Evolutionary conservation across 768 basidiomycete species (phyloP).

Genomic region (Galerina marginata): DNA sequence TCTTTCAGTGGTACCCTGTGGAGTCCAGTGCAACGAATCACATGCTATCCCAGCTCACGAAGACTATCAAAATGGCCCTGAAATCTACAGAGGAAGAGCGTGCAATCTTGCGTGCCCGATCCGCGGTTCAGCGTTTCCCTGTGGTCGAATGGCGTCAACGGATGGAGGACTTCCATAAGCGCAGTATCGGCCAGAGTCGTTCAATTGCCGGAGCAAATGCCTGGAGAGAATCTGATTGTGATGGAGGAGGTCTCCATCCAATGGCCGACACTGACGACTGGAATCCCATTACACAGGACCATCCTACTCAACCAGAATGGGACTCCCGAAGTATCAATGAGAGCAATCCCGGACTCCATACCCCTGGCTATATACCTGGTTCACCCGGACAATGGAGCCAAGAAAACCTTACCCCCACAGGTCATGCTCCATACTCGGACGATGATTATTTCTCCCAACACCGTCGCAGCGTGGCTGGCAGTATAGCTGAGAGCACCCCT

Average conservation of each 20-base stretch:
- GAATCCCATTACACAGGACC: constrained; percentile 70
- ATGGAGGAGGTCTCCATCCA: constrained; percentile 48
- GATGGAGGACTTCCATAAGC: constrained; percentile 92
- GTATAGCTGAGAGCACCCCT: constrained; percentile 29
- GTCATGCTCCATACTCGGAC: constrained; percentile 52
- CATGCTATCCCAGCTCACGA: constrained; percentile 92
- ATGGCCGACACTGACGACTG: constrained; percentile 79
- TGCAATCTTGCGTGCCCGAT: constrained; percentile 90
- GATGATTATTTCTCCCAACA: constrained; percentile 60
- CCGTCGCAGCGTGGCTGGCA: constrained; percentile 33
- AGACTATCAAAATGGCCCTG: constrained; percentile 93
- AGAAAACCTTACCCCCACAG: constrained; percentile 54
- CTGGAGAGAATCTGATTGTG: constrained; percentile 77
- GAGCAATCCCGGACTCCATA: constrained; percentile 38
- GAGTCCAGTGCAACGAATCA: constrained; percentile 92
- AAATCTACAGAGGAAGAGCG: constrained; percentile 92
- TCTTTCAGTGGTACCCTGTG: constrained; percentile 89
- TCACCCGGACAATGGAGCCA: constrained; percentile 74
- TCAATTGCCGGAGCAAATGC: constrained; percentile 71
- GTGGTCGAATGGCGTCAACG: constrained; percentile 98
- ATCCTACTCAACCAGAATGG: constrained; percentile 80
- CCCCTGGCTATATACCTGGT: constrained; percentile 54
- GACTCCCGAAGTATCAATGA: constrained; percentile 64
- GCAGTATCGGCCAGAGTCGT: constrained; percentile 79
- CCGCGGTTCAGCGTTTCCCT: constrained; percentile 95